Percentiles rank a stretch among this genome's conserved stretches.
Evolutionary conservation across 352 stramenopile species (phyloP).

Genomic region (Pythium biforme): DNA sequence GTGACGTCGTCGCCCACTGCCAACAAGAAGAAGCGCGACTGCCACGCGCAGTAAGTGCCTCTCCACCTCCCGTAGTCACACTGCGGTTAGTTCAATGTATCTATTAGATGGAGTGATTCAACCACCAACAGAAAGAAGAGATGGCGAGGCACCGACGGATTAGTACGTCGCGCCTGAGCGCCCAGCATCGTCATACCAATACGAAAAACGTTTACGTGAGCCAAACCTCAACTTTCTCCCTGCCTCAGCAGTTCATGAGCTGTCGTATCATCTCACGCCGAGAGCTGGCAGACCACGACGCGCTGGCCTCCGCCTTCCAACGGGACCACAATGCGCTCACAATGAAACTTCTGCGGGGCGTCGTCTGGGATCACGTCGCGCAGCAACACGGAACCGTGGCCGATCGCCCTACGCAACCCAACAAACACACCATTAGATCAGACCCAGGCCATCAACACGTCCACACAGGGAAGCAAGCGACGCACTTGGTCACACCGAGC

Average conservation of each 20-base stretch:
- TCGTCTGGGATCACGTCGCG: background rate
- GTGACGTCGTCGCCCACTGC: constrained; percentile 5
- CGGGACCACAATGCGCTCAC: background rate
- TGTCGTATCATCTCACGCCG: background rate
- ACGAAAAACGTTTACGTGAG: background rate
- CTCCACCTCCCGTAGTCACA: too few relatives aligned
- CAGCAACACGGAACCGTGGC: background rate
- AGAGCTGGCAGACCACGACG: constrained; percentile 1
- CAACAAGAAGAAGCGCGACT: constrained; percentile 24
- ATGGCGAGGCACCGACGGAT: background rate
- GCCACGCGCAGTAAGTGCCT: constrained; percentile 24
- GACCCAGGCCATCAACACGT: too few relatives aligned
- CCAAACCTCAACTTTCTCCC: background rate
- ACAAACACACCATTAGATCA: background rate
- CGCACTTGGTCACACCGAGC: constrained; percentile 11
- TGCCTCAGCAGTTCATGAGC: too few relatives aligned
- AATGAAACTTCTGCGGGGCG: background rate
- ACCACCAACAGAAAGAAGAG: background rate
- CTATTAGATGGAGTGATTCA: constrained; percentile 4
- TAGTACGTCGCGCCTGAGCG: background rate
- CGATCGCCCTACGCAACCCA: constrained; percentile 1
- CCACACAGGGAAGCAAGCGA: background rate
- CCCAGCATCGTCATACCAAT: background rate
- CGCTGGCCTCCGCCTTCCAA: background rate
- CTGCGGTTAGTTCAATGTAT: constrained; percentile 4